Conservation (phyloP, 1,284 basidiomycete genomes). For the Cystobasidium sp. region DNA sequence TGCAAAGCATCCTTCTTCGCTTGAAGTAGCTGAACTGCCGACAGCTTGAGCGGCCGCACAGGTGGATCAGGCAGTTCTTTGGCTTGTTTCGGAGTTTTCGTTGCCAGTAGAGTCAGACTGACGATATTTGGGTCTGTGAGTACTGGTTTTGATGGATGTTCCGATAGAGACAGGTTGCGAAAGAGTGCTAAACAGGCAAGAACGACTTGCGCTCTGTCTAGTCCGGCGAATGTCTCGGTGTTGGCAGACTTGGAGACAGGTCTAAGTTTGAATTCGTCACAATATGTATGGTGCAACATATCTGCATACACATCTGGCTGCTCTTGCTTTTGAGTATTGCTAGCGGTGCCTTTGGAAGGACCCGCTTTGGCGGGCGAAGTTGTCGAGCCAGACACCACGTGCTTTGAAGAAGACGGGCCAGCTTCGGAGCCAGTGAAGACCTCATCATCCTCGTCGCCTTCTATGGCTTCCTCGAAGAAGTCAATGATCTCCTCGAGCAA, state of each 20-base stretch:
- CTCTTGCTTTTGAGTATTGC: not conserved
- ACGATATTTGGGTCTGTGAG: conserved; percentile 69
- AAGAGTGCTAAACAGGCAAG: conserved; percentile 78
- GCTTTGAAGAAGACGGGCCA: conserved; percentile 16
- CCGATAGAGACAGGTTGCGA: conserved; percentile 77
- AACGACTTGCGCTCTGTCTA: conserved; percentile 70
- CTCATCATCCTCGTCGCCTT: conserved; percentile 63
- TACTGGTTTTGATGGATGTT: conserved; percentile 74
- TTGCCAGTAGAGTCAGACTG: conserved; percentile 69
- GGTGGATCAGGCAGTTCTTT: conserved; percentile 53
- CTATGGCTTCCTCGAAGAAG: conserved; percentile 79
- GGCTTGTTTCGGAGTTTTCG: conserved; percentile 56
- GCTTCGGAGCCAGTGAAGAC: conserved; percentile 35
- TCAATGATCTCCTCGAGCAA: conserved; percentile 86
- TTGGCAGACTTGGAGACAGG: not conserved
- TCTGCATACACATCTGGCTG: conserved; percentile 18
- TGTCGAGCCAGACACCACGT: conserved; percentile 54
- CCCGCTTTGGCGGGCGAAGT: not conserved
- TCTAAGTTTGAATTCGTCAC: conserved; percentile 28
- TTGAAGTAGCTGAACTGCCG: conserved; percentile 71
- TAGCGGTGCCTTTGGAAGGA: conserved; percentile 5
- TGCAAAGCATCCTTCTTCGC: conserved; percentile 78
- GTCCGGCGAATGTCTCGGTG: conserved; percentile 59
- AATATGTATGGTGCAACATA: not conserved
- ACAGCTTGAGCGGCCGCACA: conserved; percentile 61